A percentile compares a stretch with the other conserved stretches of the same genome.
phyloP scores from a whole-genome alignment of 2,329 filamentous ascomycete genomes.

The Thermoascus crustaceus region DNA sequence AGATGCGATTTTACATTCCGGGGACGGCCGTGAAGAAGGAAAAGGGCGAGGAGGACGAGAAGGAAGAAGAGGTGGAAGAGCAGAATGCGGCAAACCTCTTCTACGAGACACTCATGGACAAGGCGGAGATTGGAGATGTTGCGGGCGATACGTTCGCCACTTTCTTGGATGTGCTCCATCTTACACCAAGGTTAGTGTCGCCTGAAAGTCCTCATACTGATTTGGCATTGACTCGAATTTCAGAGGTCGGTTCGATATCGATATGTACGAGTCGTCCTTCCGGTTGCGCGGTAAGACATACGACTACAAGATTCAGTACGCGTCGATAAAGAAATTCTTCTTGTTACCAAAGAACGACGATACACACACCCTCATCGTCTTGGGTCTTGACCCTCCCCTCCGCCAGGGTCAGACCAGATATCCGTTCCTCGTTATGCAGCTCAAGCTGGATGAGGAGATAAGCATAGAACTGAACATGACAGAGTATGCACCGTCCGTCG shows the following conservation, averaged over 20 bases:
- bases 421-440: conserved; percentile 97
- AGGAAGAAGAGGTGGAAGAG: conserved; percentile 62
- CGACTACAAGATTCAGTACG: conserved; percentile 99
- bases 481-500: conserved; percentile 41
- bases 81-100: conserved; percentile 96
- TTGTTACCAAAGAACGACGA: conserved; percentile 98
- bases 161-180: conserved; percentile 91
- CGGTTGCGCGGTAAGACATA: conserved; percentile 96
- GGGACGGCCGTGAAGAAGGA: conserved; percentile 69
- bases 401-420: conserved; percentile 96
- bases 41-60: conserved; percentile 62
- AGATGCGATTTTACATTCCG: conserved; percentile 98
- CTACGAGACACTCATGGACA: conserved; percentile 95
- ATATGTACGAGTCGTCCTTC: conserved; percentile 98
- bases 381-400: conserved; percentile 88
- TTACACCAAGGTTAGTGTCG: conserved; percentile 69
- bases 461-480: conserved; percentile 95
- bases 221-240: conserved; percentile 22
- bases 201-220: too few species aligned
- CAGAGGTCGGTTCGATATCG: conserved; percentile 98
- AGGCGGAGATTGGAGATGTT: conserved; percentile 97
- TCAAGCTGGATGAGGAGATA: conserved; percentile 96
- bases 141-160: conserved; percentile 98
- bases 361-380: conserved; percentile 85
- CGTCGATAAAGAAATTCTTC: conserved; percentile 98